Evolutionary conservation across 208 protist species (phyloP).

Genomic region (Trichomonas gallinae): DNA sequence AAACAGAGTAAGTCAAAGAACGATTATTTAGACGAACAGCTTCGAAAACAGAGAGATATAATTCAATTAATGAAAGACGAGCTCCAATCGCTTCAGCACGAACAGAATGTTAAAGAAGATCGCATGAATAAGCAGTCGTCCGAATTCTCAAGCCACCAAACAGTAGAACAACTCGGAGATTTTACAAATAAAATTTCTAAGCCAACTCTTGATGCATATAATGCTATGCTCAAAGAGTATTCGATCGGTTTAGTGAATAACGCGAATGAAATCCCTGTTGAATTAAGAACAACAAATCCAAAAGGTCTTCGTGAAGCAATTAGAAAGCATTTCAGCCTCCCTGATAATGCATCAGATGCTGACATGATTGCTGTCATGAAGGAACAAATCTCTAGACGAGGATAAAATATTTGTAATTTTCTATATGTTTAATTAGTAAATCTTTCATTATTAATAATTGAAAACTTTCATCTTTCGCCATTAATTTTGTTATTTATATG

Average conservation of each 20-base stretch:
- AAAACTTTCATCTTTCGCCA: too few relatives aligned
- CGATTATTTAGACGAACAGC: neutral
- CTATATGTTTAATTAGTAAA: too few relatives aligned
- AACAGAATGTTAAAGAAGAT: neutral
- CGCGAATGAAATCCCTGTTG: neutral
- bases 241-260: neutral
- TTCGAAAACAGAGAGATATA: neutral
- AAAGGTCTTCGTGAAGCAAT: neutral
- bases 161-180: neutral
- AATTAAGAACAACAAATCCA: neutral
- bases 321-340: neutral
- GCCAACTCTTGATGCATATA: neutral
- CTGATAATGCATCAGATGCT: neutral
- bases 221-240: neutral
- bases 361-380: neutral
- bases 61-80: neutral
- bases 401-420: neutral
- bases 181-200: neutral
- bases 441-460: too few relatives aligned
- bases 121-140: neutral
- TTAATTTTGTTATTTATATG: too few relatives aligned
- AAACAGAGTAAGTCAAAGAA: neutral
- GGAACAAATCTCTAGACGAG: neutral
- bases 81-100: neutral
- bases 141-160: neutral